Evolutionary conservation across 176 grass and related monocot genomes (phyloP).

Genomic region (Stipa capillata): DNA sequence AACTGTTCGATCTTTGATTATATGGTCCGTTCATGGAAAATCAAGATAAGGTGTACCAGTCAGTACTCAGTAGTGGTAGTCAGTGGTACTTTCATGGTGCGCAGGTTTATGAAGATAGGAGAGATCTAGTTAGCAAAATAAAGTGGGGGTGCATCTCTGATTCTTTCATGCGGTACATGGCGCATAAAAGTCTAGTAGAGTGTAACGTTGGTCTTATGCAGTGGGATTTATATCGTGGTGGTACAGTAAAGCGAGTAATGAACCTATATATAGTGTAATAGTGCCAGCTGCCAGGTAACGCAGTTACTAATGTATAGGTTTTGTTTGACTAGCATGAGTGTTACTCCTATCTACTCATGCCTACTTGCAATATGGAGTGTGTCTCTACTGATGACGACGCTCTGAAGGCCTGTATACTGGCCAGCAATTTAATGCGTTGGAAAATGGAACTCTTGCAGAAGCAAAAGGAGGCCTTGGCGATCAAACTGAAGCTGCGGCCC

Average conservation of each 20-base stretch:
- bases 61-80: background rate
- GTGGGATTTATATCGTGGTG: background rate
- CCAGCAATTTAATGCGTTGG: constrained; percentile 30
- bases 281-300: background rate
- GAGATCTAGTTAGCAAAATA: background rate
- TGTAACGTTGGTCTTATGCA: background rate
- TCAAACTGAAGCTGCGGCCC: constrained; percentile 78
- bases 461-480: constrained; percentile 87
- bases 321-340: constrained; percentile 16
- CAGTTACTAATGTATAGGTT: background rate
- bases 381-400: background rate
- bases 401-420: constrained; percentile 1
- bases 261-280: background rate
- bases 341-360: constrained; percentile 10
- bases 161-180: background rate
- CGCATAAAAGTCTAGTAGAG: background rate
- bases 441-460: constrained; percentile 69
- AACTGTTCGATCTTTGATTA: background rate
- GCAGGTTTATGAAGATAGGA: background rate
- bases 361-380: background rate
- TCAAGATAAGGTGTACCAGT: background rate
- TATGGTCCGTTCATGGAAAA: background rate
- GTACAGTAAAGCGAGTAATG: background rate
- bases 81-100: background rate
- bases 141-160: background rate